phyloP scores from a whole-genome alignment of 2,329 filamentous ascomycete species.

The Pseudocercospora musae region DNA sequence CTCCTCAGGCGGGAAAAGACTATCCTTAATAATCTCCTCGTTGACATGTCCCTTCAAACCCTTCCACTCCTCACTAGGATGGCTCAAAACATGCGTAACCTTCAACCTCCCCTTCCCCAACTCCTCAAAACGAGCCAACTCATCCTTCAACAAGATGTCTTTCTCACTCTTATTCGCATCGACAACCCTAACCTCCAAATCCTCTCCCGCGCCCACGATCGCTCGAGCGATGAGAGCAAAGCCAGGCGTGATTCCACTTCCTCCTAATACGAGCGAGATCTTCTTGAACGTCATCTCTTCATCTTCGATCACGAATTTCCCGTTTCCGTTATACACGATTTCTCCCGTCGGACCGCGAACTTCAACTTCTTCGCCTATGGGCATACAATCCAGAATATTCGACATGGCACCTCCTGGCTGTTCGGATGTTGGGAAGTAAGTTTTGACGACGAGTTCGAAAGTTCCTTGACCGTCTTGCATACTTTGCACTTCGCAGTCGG shows the following conservation, averaged over 20 bases:
- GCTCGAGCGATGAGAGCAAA: slow-evolving; percentile 50
- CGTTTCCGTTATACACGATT: slow-evolving; percentile 49
- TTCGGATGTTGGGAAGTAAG: slow-evolving; percentile 47
- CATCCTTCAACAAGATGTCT: slow-evolving; percentile 47
- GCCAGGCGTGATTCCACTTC: slow-evolving; percentile 52
- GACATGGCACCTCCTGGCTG: slow-evolving; percentile 55
- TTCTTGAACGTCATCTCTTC: slow-evolving; percentile 42
- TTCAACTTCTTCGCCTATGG: slow-evolving; percentile 49
- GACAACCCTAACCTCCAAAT: slow-evolving; percentile 42
- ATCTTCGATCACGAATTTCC: slow-evolving; percentile 46
- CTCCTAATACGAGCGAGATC: slow-evolving; percentile 50
- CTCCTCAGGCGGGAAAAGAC: slow-evolving; percentile 45
- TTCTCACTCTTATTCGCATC: slow-evolving; percentile 50
- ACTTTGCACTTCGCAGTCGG: slow-evolving; percentile 5
- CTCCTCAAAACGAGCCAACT: slow-evolving; percentile 43
- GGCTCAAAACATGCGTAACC: slow-evolving; percentile 49
- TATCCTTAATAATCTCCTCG: slow-evolving; percentile 41
- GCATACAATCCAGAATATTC: slow-evolving; percentile 53
- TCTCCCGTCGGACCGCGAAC: slow-evolving; percentile 52
- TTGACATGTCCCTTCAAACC: slow-evolving; percentile 47
- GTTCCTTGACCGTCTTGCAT: slow-evolving; percentile 38
- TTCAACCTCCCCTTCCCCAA: slow-evolving; percentile 41
- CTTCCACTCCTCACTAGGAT: slow-evolving; percentile 45
- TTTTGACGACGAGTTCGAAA: slow-evolving; percentile 52
- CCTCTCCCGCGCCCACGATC: slow-evolving; percentile 31